Evolutionary conservation across 2,329 filamentous ascomycete species (phyloP).

Genomic region (Botrytis aclada): DNA sequence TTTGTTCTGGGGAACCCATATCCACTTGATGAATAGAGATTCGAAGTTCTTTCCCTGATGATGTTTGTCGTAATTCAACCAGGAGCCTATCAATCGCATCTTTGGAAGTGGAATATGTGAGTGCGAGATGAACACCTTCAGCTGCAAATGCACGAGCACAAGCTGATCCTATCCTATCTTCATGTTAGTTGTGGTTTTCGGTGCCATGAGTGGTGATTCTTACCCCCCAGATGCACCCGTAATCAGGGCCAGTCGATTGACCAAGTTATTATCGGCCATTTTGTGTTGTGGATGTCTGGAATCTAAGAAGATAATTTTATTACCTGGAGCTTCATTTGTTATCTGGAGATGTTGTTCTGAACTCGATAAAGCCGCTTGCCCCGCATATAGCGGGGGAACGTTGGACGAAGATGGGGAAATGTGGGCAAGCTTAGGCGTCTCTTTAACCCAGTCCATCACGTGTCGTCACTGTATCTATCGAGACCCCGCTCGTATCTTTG

Average conservation of each 20-base stretch:
- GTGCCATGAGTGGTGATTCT: conserved; percentile 22
- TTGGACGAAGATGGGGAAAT: not conserved
- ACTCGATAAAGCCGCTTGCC: not conserved
- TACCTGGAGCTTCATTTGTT: not conserved
- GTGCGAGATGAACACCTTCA: conserved; percentile 52
- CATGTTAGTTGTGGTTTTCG: not conserved
- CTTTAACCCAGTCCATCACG: not conserved
- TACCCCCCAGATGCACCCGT: conserved; percentile 62
- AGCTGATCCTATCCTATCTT: conserved; percentile 57
- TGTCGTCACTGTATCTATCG: not conserved
- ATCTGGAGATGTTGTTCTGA: not conserved
- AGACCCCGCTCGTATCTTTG: too few species aligned
- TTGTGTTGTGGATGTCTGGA: not conserved
- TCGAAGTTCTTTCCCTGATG: conserved; percentile 35
- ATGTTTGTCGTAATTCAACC: conserved; percentile 37
- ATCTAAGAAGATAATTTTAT: too few species aligned
- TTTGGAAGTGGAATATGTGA: conserved; percentile 54
- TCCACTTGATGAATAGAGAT: conserved; percentile 58
- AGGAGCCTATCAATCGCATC: conserved; percentile 46
- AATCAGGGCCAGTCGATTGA: conserved; percentile 54
- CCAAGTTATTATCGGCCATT: conserved; percentile 44
- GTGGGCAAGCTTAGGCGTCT: not conserved
- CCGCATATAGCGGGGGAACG: not conserved
- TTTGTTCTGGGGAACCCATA: conserved; percentile 51
- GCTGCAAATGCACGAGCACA: conserved; percentile 54